Conservation (phyloP, 305 asterid species). For the Euphrasia arctica region DNA sequence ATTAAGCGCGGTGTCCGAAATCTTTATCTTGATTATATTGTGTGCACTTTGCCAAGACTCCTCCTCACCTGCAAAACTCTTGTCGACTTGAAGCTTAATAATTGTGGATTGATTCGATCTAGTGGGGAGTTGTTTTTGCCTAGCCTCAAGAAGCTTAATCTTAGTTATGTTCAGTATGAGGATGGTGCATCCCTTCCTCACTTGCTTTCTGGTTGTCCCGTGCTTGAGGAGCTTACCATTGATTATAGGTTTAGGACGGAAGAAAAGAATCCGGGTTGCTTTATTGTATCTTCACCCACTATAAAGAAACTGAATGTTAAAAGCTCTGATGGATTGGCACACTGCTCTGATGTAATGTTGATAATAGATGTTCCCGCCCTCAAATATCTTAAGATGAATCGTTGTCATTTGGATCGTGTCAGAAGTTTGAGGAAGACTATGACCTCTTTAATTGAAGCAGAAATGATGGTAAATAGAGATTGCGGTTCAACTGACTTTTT, state of each 20-base stretch:
- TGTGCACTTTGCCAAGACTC: neutral
- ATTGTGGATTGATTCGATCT: too few species aligned
- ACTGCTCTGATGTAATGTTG: neutral
- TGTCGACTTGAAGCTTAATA: too few species aligned
- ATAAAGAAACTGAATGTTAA: neutral
- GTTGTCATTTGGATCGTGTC: neutral
- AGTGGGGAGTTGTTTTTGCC: too few species aligned
- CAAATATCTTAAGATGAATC: neutral
- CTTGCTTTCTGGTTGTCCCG: too few species aligned
- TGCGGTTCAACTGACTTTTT: neutral
- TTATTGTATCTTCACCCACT: constrained; percentile 1
- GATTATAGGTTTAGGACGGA: neutral
- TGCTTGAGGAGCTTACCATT: too few species aligned
- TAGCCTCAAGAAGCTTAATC: too few species aligned
- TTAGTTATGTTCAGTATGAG: too few species aligned
- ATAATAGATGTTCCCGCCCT: neutral
- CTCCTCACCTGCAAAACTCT: constrained; percentile 1
- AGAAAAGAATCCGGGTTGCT: neutral
- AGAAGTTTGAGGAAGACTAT: neutral
- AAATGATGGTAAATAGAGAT: neutral
- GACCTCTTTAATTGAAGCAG: neutral
- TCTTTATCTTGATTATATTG: neutral
- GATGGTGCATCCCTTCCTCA: too few species aligned
- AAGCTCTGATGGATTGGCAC: neutral
- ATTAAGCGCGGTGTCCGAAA: neutral